Evolutionary conservation across 768 basidiomycete species (phyloP), one percentile per base, ranked within the genome.

Genomic region (Russula griseocarnosa): DNA sequence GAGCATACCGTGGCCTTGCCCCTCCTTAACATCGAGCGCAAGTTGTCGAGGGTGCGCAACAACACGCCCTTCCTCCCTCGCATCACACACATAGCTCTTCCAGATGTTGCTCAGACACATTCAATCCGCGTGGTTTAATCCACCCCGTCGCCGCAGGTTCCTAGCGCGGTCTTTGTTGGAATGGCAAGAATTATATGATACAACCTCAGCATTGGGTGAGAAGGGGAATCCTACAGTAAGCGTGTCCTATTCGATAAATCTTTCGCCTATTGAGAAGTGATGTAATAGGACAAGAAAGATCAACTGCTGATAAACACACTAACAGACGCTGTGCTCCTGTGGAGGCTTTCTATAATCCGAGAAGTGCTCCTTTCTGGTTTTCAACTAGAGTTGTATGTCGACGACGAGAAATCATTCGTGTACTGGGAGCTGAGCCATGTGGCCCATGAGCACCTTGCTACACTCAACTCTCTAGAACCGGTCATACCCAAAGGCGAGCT

Each of bases 321-420:
- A 9, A 82, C 83, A 1, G 73, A 77, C 7, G 78, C 77, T 0
- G 79, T 83, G 4, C 74, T 86, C 5, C 60, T 82, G n/a, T 85
- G 84, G 79, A 81, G 89, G 50, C 73, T 90, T 20, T 75, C 81
- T 5, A 74, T 80, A 11, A 78, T 89, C 3, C 81, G 83, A 44
- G 89, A 93, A 67, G 78, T 94, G 16, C 73, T 92, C 5, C 76
- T 87, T 50, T 86, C 89, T 1, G 92, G 88, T 2, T 88, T 90
- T 66, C 89, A 92, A 72, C 73, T 92, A 24, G 87, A 89, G 51
- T 73, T 94, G 8, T 90, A 92, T 69, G 77, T 82, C 24, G 73
- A 79, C 0, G 82, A 87, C 49, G 92, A 94, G 70, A 81, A 77
- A 38, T 77, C 86, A 0, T 83, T 90, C 65, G 86, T 90, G 3